Conservation (phyloP, 2,329 filamentous ascomycete genomes). For the Fusarium lyarnte region DNA sequence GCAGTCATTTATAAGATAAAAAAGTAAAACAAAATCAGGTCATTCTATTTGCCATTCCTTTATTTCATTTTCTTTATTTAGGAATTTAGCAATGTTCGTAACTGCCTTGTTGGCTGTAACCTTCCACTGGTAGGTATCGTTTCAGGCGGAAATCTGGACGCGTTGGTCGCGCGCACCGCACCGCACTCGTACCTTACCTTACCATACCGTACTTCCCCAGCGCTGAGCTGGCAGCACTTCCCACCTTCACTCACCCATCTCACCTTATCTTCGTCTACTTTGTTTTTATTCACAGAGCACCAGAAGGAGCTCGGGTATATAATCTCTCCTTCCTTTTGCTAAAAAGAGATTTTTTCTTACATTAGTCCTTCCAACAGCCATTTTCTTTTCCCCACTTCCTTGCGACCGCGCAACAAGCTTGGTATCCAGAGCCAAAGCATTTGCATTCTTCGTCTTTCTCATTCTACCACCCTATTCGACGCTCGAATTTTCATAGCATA, state of each 20-base stretch:
- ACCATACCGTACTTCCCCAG: slow-evolving; percentile 20
- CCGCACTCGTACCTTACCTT: not conserved
- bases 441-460: not conserved
- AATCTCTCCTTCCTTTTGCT: not conserved
- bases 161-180: slow-evolving; percentile 37
- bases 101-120: not conserved
- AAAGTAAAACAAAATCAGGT: not conserved
- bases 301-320: not conserved
- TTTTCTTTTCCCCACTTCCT: not conserved
- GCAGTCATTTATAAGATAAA: not conserved
- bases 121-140: not conserved
- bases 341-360: not conserved
- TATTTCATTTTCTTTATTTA: not conserved
- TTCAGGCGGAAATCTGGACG: slow-evolving; percentile 21
- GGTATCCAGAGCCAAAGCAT: slow-evolving; percentile 2
- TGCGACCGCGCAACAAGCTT: slow-evolving; percentile 2
- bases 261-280: slow-evolving; percentile 28
- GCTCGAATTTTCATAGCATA: not conserved
- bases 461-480: slow-evolving; percentile 23
- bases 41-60: not conserved
- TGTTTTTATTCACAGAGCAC: slow-evolving; percentile 11
- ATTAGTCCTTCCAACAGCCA: not conserved
- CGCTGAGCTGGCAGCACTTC: slow-evolving; percentile 19
- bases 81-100: not conserved
- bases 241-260: slow-evolving; percentile 29